Evolutionary conservation across 768 basidiomycete genomes (phyloP).

Genomic region (Guyanaporus albipodus): DNA sequence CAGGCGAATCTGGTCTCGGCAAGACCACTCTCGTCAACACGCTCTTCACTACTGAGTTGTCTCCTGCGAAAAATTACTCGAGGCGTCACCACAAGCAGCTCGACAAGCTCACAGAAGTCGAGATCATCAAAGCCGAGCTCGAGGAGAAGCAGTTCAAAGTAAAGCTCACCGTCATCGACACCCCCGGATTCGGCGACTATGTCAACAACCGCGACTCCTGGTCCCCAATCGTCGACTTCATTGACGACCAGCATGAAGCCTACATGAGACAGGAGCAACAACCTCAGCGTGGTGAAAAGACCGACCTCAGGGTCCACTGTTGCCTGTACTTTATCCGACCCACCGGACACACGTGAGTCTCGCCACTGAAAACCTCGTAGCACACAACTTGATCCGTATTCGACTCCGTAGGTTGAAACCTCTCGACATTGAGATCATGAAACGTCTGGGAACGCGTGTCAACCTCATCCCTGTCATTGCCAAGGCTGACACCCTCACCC

Average conservation of each 20-base stretch:
- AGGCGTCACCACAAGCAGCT: conserved; percentile 92
- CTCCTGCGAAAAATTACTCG: conserved; percentile 84
- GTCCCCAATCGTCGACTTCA: conserved; percentile 98
- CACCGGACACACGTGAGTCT: conserved; percentile 89
- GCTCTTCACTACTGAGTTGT: conserved; percentile 96
- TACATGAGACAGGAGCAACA: conserved; percentile 99
- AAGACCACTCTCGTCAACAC: conserved; percentile 99
- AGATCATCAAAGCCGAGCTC: conserved; percentile 98
- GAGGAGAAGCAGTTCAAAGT: conserved; percentile 99
- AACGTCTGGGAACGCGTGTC: conserved; percentile 95
- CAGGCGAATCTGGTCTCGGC: conserved; percentile 95
- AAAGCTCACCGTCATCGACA: conserved; percentile 98
- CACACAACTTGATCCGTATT: conserved; percentile 3
- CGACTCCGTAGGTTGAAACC: conserved; percentile 70
- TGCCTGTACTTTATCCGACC: conserved; percentile 97
- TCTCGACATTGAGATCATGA: conserved; percentile 99
- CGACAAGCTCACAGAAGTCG: conserved; percentile 97
- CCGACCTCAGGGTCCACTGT: conserved; percentile 92
- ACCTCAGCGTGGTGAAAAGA: conserved; percentile 92
- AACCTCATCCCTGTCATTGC: conserved; percentile 97
- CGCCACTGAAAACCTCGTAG: not conserved
- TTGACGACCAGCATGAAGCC: conserved; percentile 92
- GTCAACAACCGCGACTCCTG: conserved; percentile 99
- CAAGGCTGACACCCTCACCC: conserved; percentile 96
- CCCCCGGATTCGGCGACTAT: conserved; percentile 99